A percentile compares a stretch with the other conserved stretches of the same genome.
Evolutionary conservation across 768 basidiomycete species (phyloP).

Genomic region (Thelephora aurantiotincta): DNA sequence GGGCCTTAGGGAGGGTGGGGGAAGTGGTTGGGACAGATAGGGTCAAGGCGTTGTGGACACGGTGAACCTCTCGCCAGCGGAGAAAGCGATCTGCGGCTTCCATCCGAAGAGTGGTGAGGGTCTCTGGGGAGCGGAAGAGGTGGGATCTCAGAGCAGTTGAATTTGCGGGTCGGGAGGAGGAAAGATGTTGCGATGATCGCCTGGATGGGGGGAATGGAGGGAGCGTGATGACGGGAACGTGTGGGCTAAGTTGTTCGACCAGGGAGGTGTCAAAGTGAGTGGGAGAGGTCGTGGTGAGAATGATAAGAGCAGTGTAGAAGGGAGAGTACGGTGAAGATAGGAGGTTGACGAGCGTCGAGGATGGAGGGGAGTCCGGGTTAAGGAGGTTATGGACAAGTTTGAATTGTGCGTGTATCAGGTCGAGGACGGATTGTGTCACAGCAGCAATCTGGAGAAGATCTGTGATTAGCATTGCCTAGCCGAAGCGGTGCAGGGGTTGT

Average conservation of each 20-base stretch:
- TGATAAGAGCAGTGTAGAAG: slow-evolving; percentile 44
- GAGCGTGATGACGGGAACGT: slow-evolving; percentile 45
- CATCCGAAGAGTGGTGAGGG: slow-evolving; percentile 35
- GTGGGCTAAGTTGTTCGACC: slow-evolving; percentile 32
- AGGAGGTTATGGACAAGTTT: slow-evolving; percentile 36
- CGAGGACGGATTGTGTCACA: slow-evolving; percentile 18
- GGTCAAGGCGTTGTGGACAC: slow-evolving; percentile 29
- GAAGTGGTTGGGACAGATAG: neutral
- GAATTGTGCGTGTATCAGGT: slow-evolving; percentile 43
- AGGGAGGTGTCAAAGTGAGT: slow-evolving; percentile 26
- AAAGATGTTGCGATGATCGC: slow-evolving; percentile 17
- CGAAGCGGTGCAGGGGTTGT: neutral
- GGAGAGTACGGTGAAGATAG: slow-evolving; percentile 45
- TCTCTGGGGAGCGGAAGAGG: slow-evolving; percentile 53
- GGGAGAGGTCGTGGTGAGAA: slow-evolving; percentile 31
- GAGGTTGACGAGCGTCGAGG: slow-evolving; percentile 32
- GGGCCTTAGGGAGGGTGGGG: slow-evolving; percentile 7
- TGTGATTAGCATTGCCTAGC: neutral
- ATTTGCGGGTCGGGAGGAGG: slow-evolving; percentile 42
- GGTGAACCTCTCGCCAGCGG: slow-evolving; percentile 59
- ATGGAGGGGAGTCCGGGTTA: slow-evolving; percentile 37
- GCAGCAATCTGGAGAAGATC: slow-evolving; percentile 7
- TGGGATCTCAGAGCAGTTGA: slow-evolving; percentile 38
- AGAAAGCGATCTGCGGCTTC: slow-evolving; percentile 61
- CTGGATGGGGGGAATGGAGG: slow-evolving; percentile 14